Percentiles rank a stretch among this genome's conserved stretches.
Conservation (phyloP, 2,329 filamentous ascomycete genomes). For the Arthrobotrys conoides region DNA sequence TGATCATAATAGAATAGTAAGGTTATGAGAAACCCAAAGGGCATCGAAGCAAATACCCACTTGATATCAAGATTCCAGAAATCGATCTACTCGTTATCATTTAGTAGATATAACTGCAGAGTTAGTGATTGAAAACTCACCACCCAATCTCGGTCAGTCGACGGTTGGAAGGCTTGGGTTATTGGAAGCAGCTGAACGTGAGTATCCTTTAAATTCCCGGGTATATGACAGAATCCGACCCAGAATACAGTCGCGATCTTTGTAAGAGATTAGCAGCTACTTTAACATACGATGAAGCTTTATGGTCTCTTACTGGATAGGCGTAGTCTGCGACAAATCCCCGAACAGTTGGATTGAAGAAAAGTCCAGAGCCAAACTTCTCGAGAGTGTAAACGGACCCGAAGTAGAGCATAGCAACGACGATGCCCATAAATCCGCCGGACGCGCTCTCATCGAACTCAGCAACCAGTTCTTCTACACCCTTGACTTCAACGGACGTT, state of each 20-base stretch:
- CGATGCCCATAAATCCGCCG: conserved; percentile 65
- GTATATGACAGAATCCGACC: conserved; percentile 72
- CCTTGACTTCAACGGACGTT: conserved; percentile 62
- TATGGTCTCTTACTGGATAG: conserved; percentile 67
- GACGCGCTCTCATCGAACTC: conserved; percentile 64
- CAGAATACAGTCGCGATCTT: conserved; percentile 71
- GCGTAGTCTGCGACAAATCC: conserved; percentile 72
- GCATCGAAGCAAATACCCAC: conserved; percentile 72
- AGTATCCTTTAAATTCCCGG: conserved; percentile 75
- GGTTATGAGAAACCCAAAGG: conserved; percentile 72
- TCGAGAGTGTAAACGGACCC: conserved; percentile 67
- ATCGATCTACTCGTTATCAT: conserved; percentile 71
- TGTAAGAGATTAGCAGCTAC: background rate
- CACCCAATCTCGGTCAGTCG: conserved; percentile 73
- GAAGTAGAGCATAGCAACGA: conserved; percentile 69
- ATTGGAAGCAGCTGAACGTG: conserved; percentile 80
- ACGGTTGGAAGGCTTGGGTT: conserved; percentile 83
- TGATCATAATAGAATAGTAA: conserved; percentile 74
- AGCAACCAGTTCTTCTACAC: conserved; percentile 72
- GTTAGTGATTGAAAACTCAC: conserved; percentile 65
- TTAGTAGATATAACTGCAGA: conserved; percentile 68
- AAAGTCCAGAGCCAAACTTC: conserved; percentile 69
- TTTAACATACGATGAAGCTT: background rate
- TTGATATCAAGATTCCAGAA: conserved; percentile 72
- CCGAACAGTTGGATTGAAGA: conserved; percentile 69